phyloP scores from a whole-genome alignment of 1,284 basidiomycete genomes.

The Sanghuangporus weigelae region DNA sequence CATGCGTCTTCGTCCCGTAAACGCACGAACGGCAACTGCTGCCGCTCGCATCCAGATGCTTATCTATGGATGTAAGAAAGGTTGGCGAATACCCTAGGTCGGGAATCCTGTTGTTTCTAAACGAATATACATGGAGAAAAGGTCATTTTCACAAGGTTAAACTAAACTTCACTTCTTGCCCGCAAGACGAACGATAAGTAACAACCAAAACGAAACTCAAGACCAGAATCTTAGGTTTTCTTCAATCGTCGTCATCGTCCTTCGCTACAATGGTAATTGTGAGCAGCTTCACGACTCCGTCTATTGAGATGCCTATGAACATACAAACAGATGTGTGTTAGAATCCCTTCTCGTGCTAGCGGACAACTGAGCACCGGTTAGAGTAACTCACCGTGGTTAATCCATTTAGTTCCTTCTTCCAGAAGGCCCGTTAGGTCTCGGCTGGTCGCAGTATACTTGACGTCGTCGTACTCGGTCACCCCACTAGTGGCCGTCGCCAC shows the following conservation, averaged over 20 bases:
- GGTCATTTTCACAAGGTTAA: no score
- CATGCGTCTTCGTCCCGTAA: background rate
- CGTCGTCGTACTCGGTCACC: slow-evolving; percentile 34
- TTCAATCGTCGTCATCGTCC: background rate
- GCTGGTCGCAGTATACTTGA: slow-evolving; percentile 45
- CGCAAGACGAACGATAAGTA: no score
- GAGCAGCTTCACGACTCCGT: slow-evolving; percentile 21
- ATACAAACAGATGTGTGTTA: no score
- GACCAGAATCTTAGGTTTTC: no score
- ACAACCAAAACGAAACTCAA: no score
- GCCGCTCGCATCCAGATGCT: background rate
- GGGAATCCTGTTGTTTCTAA: no score
- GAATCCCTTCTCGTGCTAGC: slow-evolving; percentile 33
- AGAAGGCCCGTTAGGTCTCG: slow-evolving; percentile 46
- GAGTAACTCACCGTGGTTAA: slow-evolving; percentile 35
- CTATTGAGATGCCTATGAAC: slow-evolving; percentile 21
- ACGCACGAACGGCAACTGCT: background rate
- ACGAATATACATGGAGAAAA: no score
- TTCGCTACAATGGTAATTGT: slow-evolving; percentile 18
- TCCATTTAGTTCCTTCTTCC: slow-evolving; percentile 43
- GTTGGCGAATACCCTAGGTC: background rate
- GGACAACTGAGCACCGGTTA: no score
- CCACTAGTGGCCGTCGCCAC: slow-evolving; percentile 39
- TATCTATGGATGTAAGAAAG: background rate
- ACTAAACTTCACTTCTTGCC: no score